phyloP scores from a whole-genome alignment of 1,284 basidiomycete genomes.

The Puccinia horiana region DNA sequence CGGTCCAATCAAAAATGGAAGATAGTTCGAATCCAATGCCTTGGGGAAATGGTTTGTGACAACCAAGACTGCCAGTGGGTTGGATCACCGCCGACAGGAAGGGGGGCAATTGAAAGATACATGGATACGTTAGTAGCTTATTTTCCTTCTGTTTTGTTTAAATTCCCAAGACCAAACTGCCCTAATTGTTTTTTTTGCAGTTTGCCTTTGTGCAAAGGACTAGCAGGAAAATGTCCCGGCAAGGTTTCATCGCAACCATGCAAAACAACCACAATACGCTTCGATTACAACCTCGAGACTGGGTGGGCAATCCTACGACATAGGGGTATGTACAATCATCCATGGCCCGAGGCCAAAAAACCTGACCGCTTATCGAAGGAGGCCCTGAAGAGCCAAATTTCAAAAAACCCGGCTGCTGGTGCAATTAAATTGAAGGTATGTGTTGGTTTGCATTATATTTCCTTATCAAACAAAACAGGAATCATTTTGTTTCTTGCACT shows the following conservation, averaged over 20 bases:
- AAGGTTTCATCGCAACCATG: no score
- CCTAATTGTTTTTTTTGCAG: background rate
- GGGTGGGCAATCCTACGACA: background rate
- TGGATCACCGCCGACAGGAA: background rate
- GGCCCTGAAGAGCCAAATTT: background rate
- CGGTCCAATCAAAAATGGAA: background rate
- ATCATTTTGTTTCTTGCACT: background rate
- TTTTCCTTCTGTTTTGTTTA: background rate
- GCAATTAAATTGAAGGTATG: background rate
- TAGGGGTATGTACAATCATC: background rate
- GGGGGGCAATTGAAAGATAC: background rate
- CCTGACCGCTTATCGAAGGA: background rate
- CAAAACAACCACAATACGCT: background rate
- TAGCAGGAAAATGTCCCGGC: background rate
- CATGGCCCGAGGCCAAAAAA: slow-evolving; percentile 13
- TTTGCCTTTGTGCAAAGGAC: background rate
- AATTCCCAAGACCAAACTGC: background rate
- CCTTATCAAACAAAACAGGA: no score
- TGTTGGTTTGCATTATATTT: no score
- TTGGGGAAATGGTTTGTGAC: background rate
- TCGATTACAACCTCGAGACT: slow-evolving; percentile 5
- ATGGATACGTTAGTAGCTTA: background rate
- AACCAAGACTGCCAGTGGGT: background rate
- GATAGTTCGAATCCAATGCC: background rate
- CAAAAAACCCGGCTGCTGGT: background rate